These are phyloP conservation scores for Tetracladium marchalianum DNA, from an alignment of 495 filamentous ascomycete species.

Conservation along the genomic window DNA sequence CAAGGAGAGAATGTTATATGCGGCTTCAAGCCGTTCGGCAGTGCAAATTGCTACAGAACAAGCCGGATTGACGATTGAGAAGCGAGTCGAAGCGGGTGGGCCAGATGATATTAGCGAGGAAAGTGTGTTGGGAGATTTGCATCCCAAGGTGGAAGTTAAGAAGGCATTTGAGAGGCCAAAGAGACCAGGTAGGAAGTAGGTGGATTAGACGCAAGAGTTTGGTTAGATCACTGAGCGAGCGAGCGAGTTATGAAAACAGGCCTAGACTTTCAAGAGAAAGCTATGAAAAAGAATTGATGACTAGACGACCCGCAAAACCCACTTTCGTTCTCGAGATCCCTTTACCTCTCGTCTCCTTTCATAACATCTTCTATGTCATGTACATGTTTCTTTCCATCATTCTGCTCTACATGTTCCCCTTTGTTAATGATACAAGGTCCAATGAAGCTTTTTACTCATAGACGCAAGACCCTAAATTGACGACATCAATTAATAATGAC, in stretches of 20 bases:
- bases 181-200: constrained; percentile 53
- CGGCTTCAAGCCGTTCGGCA: constrained; percentile 66
- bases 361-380: too few species aligned
- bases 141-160: constrained; percentile 58
- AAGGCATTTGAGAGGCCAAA: constrained; percentile 81
- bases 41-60: constrained; percentile 56
- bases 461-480: too few species aligned
- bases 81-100: constrained; percentile 53
- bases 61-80: constrained; percentile 61
- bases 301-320: too few species aligned
- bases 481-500: too few species aligned
- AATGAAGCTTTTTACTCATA: too few species aligned
- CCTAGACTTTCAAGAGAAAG: too few species aligned
- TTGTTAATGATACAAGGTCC: too few species aligned
- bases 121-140: constrained; percentile 63
- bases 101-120: constrained; percentile 73
- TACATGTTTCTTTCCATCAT: too few species aligned
- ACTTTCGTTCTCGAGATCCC: too few species aligned
- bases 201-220: not conserved
- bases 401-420: too few species aligned
- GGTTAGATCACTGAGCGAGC: not conserved
- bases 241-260: not conserved
- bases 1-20: constrained; percentile 93
- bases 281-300: too few species aligned
- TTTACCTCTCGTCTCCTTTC: too few species aligned